These are phyloP conservation scores for Hypoxylon sp. DNA, from an alignment of 2,329 filamentous ascomycete species.

Conservation along the genomic window DNA sequence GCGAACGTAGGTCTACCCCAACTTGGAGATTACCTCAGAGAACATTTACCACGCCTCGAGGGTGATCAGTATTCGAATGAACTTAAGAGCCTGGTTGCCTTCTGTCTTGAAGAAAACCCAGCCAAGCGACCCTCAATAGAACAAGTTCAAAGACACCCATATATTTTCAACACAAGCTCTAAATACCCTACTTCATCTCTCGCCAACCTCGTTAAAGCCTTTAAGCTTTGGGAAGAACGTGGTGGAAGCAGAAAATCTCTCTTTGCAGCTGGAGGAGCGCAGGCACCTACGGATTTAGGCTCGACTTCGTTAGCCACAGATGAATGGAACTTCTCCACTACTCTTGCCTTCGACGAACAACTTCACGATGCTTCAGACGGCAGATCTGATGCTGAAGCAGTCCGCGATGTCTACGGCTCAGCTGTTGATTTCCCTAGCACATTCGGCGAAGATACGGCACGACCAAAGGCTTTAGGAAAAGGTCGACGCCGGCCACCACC, in stretches of 20 bases:
- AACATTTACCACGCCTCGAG: constrained; percentile 76
- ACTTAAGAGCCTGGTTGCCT: constrained; percentile 79
- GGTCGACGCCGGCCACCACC: constrained; percentile 69
- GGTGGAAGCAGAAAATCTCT: constrained; percentile 79
- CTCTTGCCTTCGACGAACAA: constrained; percentile 73
- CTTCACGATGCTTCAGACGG: constrained; percentile 67
- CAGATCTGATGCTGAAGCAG: constrained; percentile 63
- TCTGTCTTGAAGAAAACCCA: constrained; percentile 79
- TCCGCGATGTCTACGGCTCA: constrained; percentile 73
- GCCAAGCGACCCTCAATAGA: constrained; percentile 78
- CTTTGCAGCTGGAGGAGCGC: constrained; percentile 72
- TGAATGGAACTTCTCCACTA: constrained; percentile 78
- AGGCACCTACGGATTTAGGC: constrained; percentile 63
- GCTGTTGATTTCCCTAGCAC: constrained; percentile 67
- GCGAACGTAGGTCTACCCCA: constrained; percentile 67
- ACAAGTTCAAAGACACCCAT: constrained; percentile 77
- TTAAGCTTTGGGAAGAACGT: constrained; percentile 81
- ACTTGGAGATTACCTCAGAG: constrained; percentile 70
- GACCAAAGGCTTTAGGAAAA: constrained; percentile 63
- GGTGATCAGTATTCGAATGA: constrained; percentile 78
- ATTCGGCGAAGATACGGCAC: constrained; percentile 66
- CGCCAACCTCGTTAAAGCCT: constrained; percentile 77
- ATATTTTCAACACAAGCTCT: constrained; percentile 74
- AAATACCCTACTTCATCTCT: constrained; percentile 76
- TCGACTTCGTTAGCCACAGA: constrained; percentile 66